Evolutionary conservation across 495 filamentous ascomycete genomes (phyloP), one percentile per base, ranked within the genome.

Genomic region (Trichoderma gamsii): DNA sequence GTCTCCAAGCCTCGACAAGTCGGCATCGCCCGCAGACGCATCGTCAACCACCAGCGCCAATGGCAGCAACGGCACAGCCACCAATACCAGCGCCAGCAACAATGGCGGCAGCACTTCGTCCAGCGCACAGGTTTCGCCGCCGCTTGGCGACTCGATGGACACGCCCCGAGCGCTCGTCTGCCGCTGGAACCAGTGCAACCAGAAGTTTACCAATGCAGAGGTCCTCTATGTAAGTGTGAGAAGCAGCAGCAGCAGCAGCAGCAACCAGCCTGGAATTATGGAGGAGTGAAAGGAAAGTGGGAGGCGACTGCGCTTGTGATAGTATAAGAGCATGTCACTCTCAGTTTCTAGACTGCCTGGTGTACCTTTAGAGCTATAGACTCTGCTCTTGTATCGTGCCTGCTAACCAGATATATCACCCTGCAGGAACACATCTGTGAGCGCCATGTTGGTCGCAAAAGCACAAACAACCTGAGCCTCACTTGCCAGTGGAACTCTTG

Each of bases 401-500:
- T 52, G 49, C 18, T 52, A 21, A 52, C 49, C 21, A 23, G 21
- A 18, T n/a, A 77, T 68, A 82, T 75, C 64, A 61, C 6, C 13
- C 27, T 66, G 35, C 75, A 99, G 94, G 96, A 98, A 71, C 96
- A 99, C 76, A 92, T 99, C 72, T 99, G 96, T 81, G 96, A 99
- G 77, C 91, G 90, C 74, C 96, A 99, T 80, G 93, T 99, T 73
- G 96, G 96, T 71, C 91, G 96, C 77, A 98, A 98, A 83, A 94
- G 90, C 82, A 99, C 96, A 71, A 98, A 98, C 82, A 99, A 99
- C 79, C 83, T 99, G 70, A 97, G 96, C 79, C 78, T 99, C 73
- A 96, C 92, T 25, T 99, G 96, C 78, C 92, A 95, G 75, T 99
- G 96, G 96, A 93, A 93, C 72, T 88, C 87, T 70, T 99, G 96